These are phyloP conservation scores for Adiantum capillusveneris DNA, from an alignment of 75 land plant species.

Conservation along the genomic window DNA sequence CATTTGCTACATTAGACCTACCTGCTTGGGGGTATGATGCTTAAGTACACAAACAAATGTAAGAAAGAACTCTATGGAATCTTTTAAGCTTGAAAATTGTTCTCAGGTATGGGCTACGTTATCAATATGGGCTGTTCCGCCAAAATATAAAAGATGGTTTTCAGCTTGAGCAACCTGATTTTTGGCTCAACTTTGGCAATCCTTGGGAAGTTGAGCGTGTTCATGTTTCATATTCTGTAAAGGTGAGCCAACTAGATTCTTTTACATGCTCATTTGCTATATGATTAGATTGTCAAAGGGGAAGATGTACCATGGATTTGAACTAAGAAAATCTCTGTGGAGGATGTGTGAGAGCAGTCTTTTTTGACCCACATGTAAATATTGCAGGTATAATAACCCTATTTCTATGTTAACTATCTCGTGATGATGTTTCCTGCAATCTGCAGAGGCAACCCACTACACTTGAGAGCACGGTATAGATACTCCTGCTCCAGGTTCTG, in stretches of 20 bases:
- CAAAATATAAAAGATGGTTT: slow-evolving; percentile 67
- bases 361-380: too few species aligned
- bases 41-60: too few species aligned
- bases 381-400: too few species aligned
- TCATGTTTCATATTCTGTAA: slow-evolving; percentile 63
- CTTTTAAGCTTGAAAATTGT: background rate
- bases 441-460: too few species aligned
- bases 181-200: slow-evolving; percentile 78
- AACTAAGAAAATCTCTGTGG: too few species aligned
- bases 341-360: too few species aligned
- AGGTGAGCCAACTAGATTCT: slow-evolving; percentile 24
- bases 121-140: slow-evolving; percentile 70
- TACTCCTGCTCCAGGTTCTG: too few species aligned
- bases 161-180: slow-evolving; percentile 77
- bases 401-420: too few species aligned
- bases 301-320: too few species aligned
- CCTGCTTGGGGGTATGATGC: slow-evolving; percentile 72
- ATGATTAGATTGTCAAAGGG: background rate
- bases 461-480: too few species aligned
- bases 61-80: too few species aligned
- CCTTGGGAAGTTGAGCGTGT: slow-evolving; percentile 87
- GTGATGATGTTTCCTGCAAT: too few species aligned
- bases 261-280: slow-evolving; percentile 1
- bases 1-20: slow-evolving; percentile 62
- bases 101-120: slow-evolving; percentile 70